These are phyloP conservation scores for Alternaria metachromatica DNA, from an alignment of 2,329 filamentous ascomycete genomes.

Conservation along the genomic window DNA sequence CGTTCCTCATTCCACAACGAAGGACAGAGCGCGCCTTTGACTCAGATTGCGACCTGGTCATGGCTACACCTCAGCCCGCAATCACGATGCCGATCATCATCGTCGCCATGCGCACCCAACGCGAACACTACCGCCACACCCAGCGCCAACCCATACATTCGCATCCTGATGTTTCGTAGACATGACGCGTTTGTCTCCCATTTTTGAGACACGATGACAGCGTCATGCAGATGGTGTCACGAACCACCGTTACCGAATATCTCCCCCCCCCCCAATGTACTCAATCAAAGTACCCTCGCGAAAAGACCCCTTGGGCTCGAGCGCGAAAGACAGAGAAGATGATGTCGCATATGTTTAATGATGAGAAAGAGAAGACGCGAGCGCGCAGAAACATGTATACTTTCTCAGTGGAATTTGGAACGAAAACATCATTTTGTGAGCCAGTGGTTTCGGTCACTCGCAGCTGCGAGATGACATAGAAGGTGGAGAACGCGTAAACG, in stretches of 20 bases:
- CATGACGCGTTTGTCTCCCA: neutral
- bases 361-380: neutral
- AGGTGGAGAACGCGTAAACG: neutral
- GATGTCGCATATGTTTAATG: neutral
- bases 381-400: neutral
- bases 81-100: neutral
- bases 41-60: neutral
- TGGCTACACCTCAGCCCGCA: neutral
- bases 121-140: neutral
- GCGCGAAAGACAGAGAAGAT: no score
- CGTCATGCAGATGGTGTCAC: neutral
- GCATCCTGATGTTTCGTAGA: fast-evolving
- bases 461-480: neutral
- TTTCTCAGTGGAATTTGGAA: neutral
- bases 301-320: no score
- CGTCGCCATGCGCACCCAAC: neutral
- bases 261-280: no score
- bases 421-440: neutral
- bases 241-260: no score
- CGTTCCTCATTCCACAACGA: neutral
- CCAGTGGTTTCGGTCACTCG: neutral
- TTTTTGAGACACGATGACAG: neutral
- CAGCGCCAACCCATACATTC: neutral
- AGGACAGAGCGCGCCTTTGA: neutral
- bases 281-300: no score